phyloP scores from a whole-genome alignment of 257 asterid species.

The Pogostemon cablin region DNA sequence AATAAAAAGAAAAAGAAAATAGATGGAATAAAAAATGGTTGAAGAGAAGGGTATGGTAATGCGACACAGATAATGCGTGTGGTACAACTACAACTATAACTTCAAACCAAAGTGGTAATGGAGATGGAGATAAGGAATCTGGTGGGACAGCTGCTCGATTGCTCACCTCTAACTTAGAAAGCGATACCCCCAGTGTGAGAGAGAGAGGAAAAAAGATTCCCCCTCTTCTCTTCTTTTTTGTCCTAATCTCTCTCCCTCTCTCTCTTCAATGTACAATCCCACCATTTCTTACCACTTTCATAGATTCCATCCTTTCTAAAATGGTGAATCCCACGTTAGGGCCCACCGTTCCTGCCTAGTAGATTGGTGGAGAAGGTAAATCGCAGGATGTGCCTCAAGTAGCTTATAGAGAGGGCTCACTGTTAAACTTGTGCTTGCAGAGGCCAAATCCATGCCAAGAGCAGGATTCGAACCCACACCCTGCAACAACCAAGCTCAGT shows the following conservation, averaged over 20 bases:
- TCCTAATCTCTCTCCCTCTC: neutral
- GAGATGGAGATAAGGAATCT: conserved; percentile 43
- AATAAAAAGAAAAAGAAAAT: neutral
- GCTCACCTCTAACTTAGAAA: conserved; percentile 29
- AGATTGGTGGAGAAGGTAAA: too few species aligned
- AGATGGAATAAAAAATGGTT: conserved; percentile 9
- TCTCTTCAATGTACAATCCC: too few species aligned
- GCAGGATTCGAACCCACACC: too few species aligned
- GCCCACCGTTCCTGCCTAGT: too few species aligned
- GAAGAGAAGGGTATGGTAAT: conserved; percentile 29
- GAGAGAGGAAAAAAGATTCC: conserved; percentile 27
- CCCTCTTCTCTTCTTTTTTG: neutral
- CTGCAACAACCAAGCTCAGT: too few species aligned
- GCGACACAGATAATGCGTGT: conserved; percentile 41
- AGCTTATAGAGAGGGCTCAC: too few species aligned
- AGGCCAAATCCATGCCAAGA: too few species aligned
- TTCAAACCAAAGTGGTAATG: neutral
- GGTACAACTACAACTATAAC: conserved; percentile 38
- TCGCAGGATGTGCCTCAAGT: too few species aligned
- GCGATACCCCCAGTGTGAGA: conserved; percentile 2
- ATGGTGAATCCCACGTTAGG: too few species aligned
- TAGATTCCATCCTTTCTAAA: conserved; percentile 34
- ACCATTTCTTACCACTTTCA: conserved; percentile 27
- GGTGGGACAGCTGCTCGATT: conserved; percentile 25
- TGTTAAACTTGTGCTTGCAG: too few species aligned